Evolutionary conservation across 148 eudicot species (phyloP), one percentile per base, ranked within the genome.

Genomic region (Camellia lanceoleosa): DNA sequence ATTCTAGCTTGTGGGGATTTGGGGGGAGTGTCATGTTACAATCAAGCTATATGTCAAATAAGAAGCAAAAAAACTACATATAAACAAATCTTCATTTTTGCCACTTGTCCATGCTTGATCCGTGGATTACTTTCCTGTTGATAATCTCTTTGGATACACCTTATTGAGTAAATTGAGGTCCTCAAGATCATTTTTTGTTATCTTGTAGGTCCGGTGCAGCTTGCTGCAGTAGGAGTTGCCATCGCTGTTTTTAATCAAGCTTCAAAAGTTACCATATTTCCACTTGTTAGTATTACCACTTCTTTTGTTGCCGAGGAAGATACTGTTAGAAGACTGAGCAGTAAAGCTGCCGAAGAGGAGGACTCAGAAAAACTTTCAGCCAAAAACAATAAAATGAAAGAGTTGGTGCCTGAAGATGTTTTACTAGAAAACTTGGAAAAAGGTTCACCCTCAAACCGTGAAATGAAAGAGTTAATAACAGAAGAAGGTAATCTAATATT

Each of bases 161-260:
- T 14, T 23, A 46, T 23, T 41, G 11, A 58, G 69, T 16, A 38
- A 74, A 65, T 54, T 59, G 64, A 73, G 30, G 10, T 18, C 56
- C 56, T 43, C 51, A 56, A 55, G 11, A 42, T 41, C 14, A 15
- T 76, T 5, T 30, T 69, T 18, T 52, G 0, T 65, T 49, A 64
- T 46, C 49, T 15, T 83, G 63, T 77, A 92, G 98, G 98, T 61
- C 88, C 95, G 0, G 91, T 92, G 46, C 88, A 88, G 80, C 97
- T 95, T 13, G 98, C 98, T 47, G 99, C 97, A 4, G 99, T 96
- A 18, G 97, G 98, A 72, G 97, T 92, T 68, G 82, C 99, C 38
- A 96, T 96, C 78, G 99, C 99, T 7, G 85, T 96, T 49, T 93
- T 96, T 84, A 96, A 96, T 79, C 99, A 96, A 89, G 97, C 91